These are phyloP conservation scores for Leccinum incarnatum DNA, from an alignment of 768 basidiomycete species.

Conservation along the genomic window DNA sequence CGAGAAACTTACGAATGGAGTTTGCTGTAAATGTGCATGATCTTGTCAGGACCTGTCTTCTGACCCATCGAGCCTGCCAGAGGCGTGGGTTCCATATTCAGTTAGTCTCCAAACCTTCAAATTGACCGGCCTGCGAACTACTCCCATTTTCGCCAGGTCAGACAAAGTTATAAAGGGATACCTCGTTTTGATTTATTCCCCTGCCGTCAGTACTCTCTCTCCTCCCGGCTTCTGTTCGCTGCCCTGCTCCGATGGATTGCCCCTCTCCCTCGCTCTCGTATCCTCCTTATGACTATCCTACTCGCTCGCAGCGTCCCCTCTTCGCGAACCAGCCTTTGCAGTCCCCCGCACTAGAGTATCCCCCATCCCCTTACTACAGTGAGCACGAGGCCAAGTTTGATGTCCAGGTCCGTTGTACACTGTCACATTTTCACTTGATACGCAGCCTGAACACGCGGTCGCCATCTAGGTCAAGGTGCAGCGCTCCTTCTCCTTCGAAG, in stretches of 20 bases:
- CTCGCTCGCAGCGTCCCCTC: not conserved
- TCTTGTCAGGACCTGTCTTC: constrained; percentile 28
- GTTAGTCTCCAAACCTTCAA: constrained; percentile 17
- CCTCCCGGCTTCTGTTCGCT: constrained; percentile 8
- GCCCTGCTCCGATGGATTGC: constrained; percentile 12
- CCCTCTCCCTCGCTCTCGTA: not conserved
- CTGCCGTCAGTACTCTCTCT: constrained; percentile 21
- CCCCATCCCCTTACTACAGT: not conserved
- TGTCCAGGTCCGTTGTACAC: constrained; percentile 16
- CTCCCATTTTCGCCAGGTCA: constrained; percentile 17
- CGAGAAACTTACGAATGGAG: constrained; percentile 27
- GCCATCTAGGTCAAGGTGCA: constrained; percentile 27
- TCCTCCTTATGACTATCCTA: not conserved
- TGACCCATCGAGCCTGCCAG: constrained; percentile 29
- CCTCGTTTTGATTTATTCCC: constrained; percentile 11
- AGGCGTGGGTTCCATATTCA: constrained; percentile 32
- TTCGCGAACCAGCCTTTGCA: not conserved
- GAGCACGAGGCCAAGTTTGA: constrained; percentile 24
- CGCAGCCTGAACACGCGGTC: not conserved
- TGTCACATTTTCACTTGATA: not conserved
- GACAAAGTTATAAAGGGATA: constrained; percentile 33
- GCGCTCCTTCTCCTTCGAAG: constrained; percentile 33
- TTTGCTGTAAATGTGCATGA: constrained; percentile 28
- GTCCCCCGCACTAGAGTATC: constrained; percentile 3
- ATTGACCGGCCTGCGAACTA: constrained; percentile 20